These are phyloP conservation scores for Pleurotus sapidus DNA, from an alignment of 768 basidiomycete genomes.

Conservation along the genomic window DNA sequence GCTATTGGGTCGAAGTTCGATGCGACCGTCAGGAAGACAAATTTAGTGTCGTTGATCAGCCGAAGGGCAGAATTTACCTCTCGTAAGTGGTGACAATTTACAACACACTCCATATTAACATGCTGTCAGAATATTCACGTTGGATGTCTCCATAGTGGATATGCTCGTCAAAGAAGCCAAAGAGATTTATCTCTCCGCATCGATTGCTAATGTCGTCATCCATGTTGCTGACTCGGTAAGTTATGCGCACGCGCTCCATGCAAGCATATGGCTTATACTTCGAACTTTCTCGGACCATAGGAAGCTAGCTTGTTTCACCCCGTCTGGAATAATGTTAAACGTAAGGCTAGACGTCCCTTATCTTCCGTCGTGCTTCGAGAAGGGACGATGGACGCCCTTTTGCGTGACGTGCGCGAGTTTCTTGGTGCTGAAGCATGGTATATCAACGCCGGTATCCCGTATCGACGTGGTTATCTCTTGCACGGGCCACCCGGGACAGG, in stretches of 20 bases:
- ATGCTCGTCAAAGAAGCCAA: conserved; percentile 33
- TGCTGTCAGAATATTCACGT: conserved; percentile 33
- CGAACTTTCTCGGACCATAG: not conserved
- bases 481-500: conserved; percentile 61
- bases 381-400: conserved; percentile 42
- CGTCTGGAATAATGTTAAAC: conserved; percentile 44
- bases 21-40: conserved; percentile 15
- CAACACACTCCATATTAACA: not conserved
- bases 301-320: conserved; percentile 2
- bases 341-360: conserved; percentile 46
- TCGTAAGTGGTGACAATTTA: conserved; percentile 18
- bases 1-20: conserved; percentile 36
- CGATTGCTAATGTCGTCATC: conserved; percentile 31
- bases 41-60: conserved; percentile 10
- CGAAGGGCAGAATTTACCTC: not conserved
- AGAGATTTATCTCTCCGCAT: conserved; percentile 29
- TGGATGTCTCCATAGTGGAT: conserved; percentile 31
- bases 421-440: conserved; percentile 56
- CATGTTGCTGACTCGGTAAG: conserved; percentile 29
- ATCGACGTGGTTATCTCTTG: conserved; percentile 55
- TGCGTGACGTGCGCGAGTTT: conserved; percentile 52
- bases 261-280: too few relatives aligned
- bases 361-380: conserved; percentile 49
- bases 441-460: conserved; percentile 51
- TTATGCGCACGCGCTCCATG: not conserved